phyloP scores from a whole-genome alignment of 1,139 yeast genomes.

The Saccharomyces pastorianus region DNA sequence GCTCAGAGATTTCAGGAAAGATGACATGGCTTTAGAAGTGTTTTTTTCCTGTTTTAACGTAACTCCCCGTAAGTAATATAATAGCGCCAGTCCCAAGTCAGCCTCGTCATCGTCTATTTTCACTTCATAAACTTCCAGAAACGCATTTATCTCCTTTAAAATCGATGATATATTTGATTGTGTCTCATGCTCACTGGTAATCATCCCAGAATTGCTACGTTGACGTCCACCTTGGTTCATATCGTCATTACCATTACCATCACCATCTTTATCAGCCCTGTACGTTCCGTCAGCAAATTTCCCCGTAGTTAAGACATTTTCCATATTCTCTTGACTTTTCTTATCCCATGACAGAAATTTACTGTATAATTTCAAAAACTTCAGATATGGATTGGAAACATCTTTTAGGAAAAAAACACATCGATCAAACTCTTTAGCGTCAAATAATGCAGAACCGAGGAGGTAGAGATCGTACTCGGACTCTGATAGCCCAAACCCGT shows the following conservation, averaged over 20 bases:
- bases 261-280: conserved; percentile 5
- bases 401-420: conserved; percentile 53
- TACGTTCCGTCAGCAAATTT: conserved; percentile 8
- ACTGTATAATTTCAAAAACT: conserved; percentile 63
- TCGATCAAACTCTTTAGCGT: conserved; percentile 78
- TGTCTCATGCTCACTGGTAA: conserved; percentile 19
- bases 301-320: conserved; percentile 43
- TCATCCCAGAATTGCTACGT: neutral
- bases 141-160: conserved; percentile 39
- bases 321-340: conserved; percentile 62
- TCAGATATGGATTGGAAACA: conserved; percentile 46
- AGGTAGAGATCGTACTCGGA: conserved; percentile 41
- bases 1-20: conserved; percentile 46
- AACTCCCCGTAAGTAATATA: conserved; percentile 63
- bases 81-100: conserved; percentile 34
- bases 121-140: conserved; percentile 22
- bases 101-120: conserved; percentile 30
- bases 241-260: conserved; percentile 2
- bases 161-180: conserved; percentile 17
- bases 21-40: conserved; percentile 48
- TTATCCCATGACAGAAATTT: conserved; percentile 67
- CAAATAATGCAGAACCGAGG: conserved; percentile 69
- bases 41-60: conserved; percentile 58
- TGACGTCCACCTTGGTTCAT: neutral
- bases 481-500: conserved; percentile 14